Conservation (phyloP, 75 land plant species). For the Sequoia sempervirens region DNA sequence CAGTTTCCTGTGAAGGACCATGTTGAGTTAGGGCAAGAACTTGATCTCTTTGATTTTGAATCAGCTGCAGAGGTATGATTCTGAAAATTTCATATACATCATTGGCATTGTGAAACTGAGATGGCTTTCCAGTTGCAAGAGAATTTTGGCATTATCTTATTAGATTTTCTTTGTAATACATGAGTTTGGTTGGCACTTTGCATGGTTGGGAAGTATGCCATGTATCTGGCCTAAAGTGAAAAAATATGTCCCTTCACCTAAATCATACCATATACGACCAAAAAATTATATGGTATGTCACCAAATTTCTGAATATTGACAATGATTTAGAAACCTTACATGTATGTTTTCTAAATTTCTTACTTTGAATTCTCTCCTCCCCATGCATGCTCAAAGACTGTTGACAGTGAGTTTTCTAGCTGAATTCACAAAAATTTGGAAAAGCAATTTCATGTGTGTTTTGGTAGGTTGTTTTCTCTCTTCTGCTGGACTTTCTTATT, state of each 20-base stretch:
- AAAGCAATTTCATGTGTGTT: neutral
- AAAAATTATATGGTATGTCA: neutral
- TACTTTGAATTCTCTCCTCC: too few relatives aligned
- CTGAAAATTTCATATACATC: neutral
- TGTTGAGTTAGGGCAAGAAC: slow-evolving; percentile 76
- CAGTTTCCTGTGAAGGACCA: slow-evolving; percentile 80
- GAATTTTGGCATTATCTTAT: neutral
- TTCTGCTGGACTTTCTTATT: neutral
- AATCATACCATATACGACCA: neutral
- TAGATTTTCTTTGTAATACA: neutral
- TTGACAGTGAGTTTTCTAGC: too few relatives aligned
- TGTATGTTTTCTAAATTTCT: too few relatives aligned
- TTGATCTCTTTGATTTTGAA: slow-evolving; percentile 91
- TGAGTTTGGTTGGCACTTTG: neutral
- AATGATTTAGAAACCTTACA: neutral
- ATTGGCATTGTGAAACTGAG: neutral
- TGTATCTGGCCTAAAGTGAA: neutral
- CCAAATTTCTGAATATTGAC: neutral
- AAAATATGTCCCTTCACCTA: neutral
- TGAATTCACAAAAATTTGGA: neutral
- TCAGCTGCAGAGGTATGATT: slow-evolving; percentile 86
- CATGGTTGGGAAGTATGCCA: neutral
- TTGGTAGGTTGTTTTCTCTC: neutral
- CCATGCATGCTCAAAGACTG: too few relatives aligned
- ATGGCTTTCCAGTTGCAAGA: neutral